Base-by-base conservation (phyloP, 2,329 filamentous ascomycete genomes). In the Ophiostoma perfectum region DNA sequence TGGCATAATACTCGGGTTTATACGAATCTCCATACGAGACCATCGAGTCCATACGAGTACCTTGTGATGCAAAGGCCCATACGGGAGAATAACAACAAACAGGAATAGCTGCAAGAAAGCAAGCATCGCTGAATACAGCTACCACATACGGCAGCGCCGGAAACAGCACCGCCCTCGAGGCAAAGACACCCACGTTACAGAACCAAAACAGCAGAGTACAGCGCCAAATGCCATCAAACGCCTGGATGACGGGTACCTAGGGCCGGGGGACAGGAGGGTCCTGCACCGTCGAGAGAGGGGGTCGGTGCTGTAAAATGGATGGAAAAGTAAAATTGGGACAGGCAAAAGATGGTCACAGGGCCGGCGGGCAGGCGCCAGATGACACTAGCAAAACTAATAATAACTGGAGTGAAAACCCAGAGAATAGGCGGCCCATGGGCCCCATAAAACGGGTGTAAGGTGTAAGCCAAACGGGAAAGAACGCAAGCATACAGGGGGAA, bases 361-460 rank as follows among this genome's bases (percentile, higher is more conserved):
- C 49, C 49, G 49, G 9, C 49, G 49, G 49, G 49, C 49, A 55
- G 49, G 38, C 60, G 60, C 60, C 38, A 62, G 58, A 14, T 9
- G 60, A 63, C 39, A 63, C 60, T 63, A 63, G 60, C 60, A 63
- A 63, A 42, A 42, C 38, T 63, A 63, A 63, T 14, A 41, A 63
- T 42, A 63, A 63, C 58, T 63, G 38, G 38, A 63, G 38, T 42
- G 38, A 42, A 63, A 60, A 42, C n/a, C 42, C 27, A 18, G 38
- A 63, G 60, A 5, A 2, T 4, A 39, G 8, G 14, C 36, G 39
- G 39, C 60, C 60, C 60, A 60, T 16, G 38, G 14, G 36, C 38
- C 5, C 18, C 11, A 16, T 16, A 4, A 41, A 14, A 7, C 55
- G 39, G 38, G 58, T 62, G 14, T 44, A 63, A 63, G 58, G 52